Base-by-base conservation (phyloP, 345 rosid species). In the Ceriops zippeliana region DNA sequence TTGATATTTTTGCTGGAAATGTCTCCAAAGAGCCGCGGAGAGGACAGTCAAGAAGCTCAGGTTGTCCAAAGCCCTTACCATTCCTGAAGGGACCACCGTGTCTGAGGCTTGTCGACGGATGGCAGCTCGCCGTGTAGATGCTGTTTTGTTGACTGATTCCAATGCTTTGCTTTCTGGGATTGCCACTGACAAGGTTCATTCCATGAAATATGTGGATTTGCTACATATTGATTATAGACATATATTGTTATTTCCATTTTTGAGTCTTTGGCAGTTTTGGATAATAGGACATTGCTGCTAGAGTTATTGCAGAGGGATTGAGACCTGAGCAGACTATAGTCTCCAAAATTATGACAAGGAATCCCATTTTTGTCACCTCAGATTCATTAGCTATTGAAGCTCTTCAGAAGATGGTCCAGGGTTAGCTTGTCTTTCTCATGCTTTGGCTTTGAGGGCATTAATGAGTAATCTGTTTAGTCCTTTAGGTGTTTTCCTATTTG, bases 391-490 rank as follows among this genome's bases (percentile, higher is more conserved):
- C 99, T 24, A 84, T 90, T 7, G 99, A 90, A 62, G 99, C 99
- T 20, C 97, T 96, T 71, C 98, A 92, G 78, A 92, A 89, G 80
- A 96, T 96, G 99, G 89, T 92, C 56, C 98, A 89, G 77, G 99
- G 96, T 86, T 68, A 66, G 83, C 71, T 54, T 70, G 61, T 26
- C 5, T 60, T 30, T 31, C 30, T 16, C 24, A 13, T 61, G 13
- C 15, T 70, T 53, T 59, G 28, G 9, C 52, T 63, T 32, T 17
- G 13, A 15, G n/a, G 51, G 19, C 61, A 60, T 61, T 27, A 30
- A 37, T 30, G 34, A 26, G 17, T 42, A 3, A 42, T 42, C 19
- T 42, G 49, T 42, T 42, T 42, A 42, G 13, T 11, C 16, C 49
- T 56, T 17, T 56, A 24, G 31, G 6, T 4, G 31, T 27, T 27